Evolutionary conservation across 495 filamentous ascomycete species (phyloP).

Genomic region (Penicillium malachiteum): DNA sequence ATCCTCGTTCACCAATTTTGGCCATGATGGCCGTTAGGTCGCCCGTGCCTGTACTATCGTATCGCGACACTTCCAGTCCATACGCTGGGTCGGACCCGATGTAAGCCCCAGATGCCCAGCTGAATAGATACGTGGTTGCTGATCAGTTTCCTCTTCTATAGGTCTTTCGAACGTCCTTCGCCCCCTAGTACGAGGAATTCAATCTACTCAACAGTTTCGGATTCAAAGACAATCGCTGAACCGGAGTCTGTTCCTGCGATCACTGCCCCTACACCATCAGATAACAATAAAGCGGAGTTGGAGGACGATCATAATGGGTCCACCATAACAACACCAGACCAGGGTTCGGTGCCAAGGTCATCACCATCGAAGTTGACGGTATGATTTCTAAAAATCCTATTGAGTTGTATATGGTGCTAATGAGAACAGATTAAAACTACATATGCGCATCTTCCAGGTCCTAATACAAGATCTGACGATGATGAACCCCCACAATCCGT

Average conservation of each 20-base stretch:
- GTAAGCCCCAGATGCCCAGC: constrained; percentile 7
- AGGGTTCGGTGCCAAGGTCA: not conserved
- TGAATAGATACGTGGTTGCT: constrained; percentile 4
- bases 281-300: not conserved
- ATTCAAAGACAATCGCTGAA: not conserved
- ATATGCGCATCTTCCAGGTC: constrained; percentile 50
- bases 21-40: constrained; percentile 34
- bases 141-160: not conserved
- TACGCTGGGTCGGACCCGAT: constrained; percentile 17
- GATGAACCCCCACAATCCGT: constrained; percentile 75
- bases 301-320: not conserved
- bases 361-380: constrained; percentile 35
- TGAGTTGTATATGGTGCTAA: not conserved
- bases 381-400: constrained; percentile 16
- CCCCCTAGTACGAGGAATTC: constrained; percentile 4
- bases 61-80: constrained; percentile 18
- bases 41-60: constrained; percentile 31
- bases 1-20: constrained; percentile 4
- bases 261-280: not conserved
- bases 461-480: constrained; percentile 58
- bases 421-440: constrained; percentile 62
- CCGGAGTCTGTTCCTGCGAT: constrained; percentile 1
- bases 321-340: constrained; percentile 6
- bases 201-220: not conserved
- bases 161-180: constrained; percentile 12